Base-by-base conservation (phyloP, 768 basidiomycete species). In the Lactarius tabidus region DNA sequence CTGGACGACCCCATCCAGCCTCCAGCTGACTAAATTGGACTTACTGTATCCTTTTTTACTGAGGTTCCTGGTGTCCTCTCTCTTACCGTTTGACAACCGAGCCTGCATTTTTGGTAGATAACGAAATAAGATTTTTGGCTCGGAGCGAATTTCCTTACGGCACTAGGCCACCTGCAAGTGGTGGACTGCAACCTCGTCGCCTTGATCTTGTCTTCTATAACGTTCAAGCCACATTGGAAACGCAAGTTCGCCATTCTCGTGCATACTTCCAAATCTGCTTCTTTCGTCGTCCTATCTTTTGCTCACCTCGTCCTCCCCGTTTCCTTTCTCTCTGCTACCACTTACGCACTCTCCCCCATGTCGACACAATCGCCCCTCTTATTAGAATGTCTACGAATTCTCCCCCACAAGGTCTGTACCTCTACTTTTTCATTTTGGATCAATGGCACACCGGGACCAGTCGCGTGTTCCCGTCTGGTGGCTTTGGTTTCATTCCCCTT, bases 111-210 rank as follows among this genome's bases (percentile, higher is more conserved):
- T n/a, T n/a, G n/a, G n/a, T n/a, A n/a, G n/a, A n/a, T n/a, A n/a
- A n/a, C n/a, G n/a, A n/a, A n/a, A n/a, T n/a, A n/a, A n/a, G n/a
- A n/a, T n/a, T n/a, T n/a, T n/a, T 35, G 69, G 67, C 69, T 69
- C 69, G 69, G 68, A 67, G 69, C 69, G 51, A 65, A 62, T 69
- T 69, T 64, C 69, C 69, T 51, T 64, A 69, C 65, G 53, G n/a
- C n/a, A n/a, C n/a, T n/a, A n/a, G n/a, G n/a, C n/a, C n/a, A n/a
- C n/a, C n/a, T n/a, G n/a, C n/a, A n/a, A n/a, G n/a, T 57, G 66
- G 67, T 36, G 57, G 15, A 29, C 31, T 56, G 10, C 59, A 60
- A 61, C 69, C 69, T 69, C 69, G 60, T 69, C 68, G 69, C 63
- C 57, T 59, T 54, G 63, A 55, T 59, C 63, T 66, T 43, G 59